Evolutionary conservation across 805 yeast species (phyloP).

Genomic region (Brettanomyces nanus): DNA sequence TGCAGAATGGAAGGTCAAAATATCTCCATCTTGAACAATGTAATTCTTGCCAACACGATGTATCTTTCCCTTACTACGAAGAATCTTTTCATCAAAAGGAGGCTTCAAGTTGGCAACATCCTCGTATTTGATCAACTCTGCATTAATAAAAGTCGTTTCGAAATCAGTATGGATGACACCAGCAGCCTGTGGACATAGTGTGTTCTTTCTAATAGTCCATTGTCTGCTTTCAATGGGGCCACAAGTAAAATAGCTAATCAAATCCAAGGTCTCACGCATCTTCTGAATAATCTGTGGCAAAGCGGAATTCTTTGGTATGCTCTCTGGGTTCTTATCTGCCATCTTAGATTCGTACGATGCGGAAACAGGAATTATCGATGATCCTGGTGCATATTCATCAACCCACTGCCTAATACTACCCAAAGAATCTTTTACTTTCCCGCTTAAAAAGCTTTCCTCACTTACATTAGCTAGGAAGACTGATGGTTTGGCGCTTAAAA

Average conservation of each 20-base stretch:
- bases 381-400: constrained; percentile 76
- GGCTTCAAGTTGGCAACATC: constrained; percentile 63
- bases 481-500: constrained; percentile 92
- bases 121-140: constrained; percentile 80
- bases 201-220: constrained; percentile 92
- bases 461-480: constrained; percentile 86
- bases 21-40: constrained; percentile 91
- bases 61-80: constrained; percentile 84
- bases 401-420: constrained; percentile 82
- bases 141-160: constrained; percentile 90
- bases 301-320: constrained; percentile 36
- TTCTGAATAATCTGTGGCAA: constrained; percentile 78
- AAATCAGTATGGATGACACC: constrained; percentile 96
- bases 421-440: constrained; percentile 51
- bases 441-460: constrained; percentile 76
- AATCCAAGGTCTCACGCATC: constrained; percentile 80
- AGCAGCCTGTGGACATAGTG: constrained; percentile 97
- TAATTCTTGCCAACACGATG: constrained; percentile 90
- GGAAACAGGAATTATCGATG: constrained; percentile 27
- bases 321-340: constrained; percentile 20
- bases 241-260: constrained; percentile 91
- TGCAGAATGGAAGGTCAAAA: constrained; percentile 87
- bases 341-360: constrained; percentile 25
- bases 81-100: constrained; percentile 62
- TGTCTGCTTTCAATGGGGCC: constrained; percentile 97